Percentiles rank a stretch among this genome's conserved stretches.
phyloP scores from a whole-genome alignment of 768 basidiomycete species.

The Pisolithus marmoratus region DNA sequence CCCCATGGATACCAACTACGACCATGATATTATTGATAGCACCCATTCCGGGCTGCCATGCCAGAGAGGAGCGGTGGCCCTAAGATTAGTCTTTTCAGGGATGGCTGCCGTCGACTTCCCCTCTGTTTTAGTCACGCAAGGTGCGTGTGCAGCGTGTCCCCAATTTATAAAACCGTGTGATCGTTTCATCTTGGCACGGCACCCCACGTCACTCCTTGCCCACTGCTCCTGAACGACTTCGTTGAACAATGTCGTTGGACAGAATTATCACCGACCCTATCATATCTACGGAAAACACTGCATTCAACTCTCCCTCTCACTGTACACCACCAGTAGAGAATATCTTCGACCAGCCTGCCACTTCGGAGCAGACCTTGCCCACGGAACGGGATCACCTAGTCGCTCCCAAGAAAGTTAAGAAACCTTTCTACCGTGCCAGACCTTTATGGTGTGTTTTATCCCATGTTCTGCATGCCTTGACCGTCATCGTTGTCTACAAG shows the following conservation, averaged over 20 bases:
- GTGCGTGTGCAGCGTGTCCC: too few species aligned
- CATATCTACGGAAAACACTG: slow-evolving; percentile 28
- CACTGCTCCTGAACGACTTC: slow-evolving; percentile 5
- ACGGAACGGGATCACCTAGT: slow-evolving; percentile 32
- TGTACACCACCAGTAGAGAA: slow-evolving; percentile 16
- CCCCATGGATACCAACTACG: too few species aligned
- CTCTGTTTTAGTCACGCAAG: too few species aligned
- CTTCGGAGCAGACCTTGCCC: slow-evolving; percentile 9
- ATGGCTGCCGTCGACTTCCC: too few species aligned
- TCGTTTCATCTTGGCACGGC: too few species aligned
- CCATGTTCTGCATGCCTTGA: not conserved
- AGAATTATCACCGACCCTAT: slow-evolving; percentile 29
- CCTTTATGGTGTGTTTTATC: slow-evolving; percentile 38
- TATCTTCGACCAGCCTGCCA: slow-evolving; percentile 4
- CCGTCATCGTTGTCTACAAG: slow-evolving; percentile 29
- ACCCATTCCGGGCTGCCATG: too few species aligned
- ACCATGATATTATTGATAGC: too few species aligned
- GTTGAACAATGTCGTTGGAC: slow-evolving; percentile 19
- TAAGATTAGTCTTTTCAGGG: too few species aligned
- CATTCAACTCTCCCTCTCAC: slow-evolving; percentile 18
- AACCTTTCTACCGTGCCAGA: slow-evolving; percentile 46
- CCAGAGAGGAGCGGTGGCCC: too few species aligned
- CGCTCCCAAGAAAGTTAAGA: slow-evolving; percentile 23
- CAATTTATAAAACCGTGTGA: too few species aligned
- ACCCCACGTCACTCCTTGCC: not conserved